Evolutionary conservation across 345 rosid genomes (phyloP), one percentile per base, ranked within the genome.

Genomic region (Citrus reticulata): DNA sequence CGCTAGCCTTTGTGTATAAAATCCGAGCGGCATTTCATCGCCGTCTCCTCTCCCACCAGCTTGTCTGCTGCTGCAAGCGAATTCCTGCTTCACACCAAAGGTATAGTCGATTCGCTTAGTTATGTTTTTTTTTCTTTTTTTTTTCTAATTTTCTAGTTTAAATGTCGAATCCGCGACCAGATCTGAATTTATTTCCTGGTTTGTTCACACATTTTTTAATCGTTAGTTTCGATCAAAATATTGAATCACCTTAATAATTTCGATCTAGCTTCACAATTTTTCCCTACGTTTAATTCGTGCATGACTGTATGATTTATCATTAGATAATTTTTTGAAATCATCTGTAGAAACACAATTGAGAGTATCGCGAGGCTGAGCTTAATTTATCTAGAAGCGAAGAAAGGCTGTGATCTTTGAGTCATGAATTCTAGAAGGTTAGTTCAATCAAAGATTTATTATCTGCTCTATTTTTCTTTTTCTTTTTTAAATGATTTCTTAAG

Each of bases 391-490:
- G 80, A 30, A 30, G 65, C 58, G 57, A 74, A 72, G 27, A 30
- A 6, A 69, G 66, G 55, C 29, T 70, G 74, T 46, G 79, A 80
- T 78, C 69, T 69, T 29, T 24, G 72, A 79, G 82, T 83, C 79
- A 89, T 91, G 93, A 91, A 88, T 87, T 73, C 91, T 62, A 86
- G 91, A 84, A 86, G 91, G 95, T 91, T 30, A 78, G 89, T 75
- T 80, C 75, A 14, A 59, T 80, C 9, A 11, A 39, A 29, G 9
- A 70, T 65, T 55, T 7, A 54, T 55, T 13, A 46, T 13, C 58
- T 30, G 46, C 16, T 80, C 39, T 35, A 35, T 35, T 40, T 9
- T 37, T 37, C 9, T 59, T 6, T 68, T 27, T 25, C 29, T 4
- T 58, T 32, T 25, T 25, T 3, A 37, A 40, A 37, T 63, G 42